Base-by-base conservation (phyloP, 2,329 filamentous ascomycete species). In the Pyricularia sp. region DNA sequence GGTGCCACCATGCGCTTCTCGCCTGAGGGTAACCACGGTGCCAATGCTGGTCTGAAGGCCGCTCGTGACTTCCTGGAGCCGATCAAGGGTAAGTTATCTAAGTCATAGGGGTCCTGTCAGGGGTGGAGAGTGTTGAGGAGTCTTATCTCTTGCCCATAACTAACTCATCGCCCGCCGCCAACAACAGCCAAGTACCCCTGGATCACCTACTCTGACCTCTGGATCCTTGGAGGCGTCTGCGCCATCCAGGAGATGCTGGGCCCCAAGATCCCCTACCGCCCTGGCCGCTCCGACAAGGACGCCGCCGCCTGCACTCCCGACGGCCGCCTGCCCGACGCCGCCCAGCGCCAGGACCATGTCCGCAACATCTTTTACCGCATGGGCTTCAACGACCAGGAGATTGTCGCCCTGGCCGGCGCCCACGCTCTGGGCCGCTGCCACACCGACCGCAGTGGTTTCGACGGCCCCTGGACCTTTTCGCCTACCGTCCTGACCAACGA, bases 361-460 rank as follows among this genome's bases (percentile, higher is more conserved):
- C 89, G 94, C 72, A 85, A 85, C 79, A 93, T 97, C 81, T 99
- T 97, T 79, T 85, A 87, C 77, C 91, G 93, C 75, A 97, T 97
- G 93, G 93, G 93, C 70, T 97, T 97, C 84, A 89, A 94, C 77
- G 93, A 99, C 79, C 90, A 90, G 73, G 93, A 97, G 78, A 97
- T 97, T 74, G 93, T 97, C 60, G 94, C 93, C 33, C 84, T 97
- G 64, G 82, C 83, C 28, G 92, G 92, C 70, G 92, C 89, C 62
- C 92, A 96, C 79, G 89, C 91, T 64, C 84, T 96, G 49, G 93
- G 93, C 68, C 90, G 93, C 70, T 96, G 73, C 81, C 94, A 97
- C 82, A 82, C 87, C 9, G 89, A 94, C 78, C 91, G 93, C 74
- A 91, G 87, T 68, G 93, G 93, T 68, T 97, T 86, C 77, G 84